Conservation (phyloP, 2,329 filamentous ascomycete genomes). For the Stachybotrys echinatus region DNA sequence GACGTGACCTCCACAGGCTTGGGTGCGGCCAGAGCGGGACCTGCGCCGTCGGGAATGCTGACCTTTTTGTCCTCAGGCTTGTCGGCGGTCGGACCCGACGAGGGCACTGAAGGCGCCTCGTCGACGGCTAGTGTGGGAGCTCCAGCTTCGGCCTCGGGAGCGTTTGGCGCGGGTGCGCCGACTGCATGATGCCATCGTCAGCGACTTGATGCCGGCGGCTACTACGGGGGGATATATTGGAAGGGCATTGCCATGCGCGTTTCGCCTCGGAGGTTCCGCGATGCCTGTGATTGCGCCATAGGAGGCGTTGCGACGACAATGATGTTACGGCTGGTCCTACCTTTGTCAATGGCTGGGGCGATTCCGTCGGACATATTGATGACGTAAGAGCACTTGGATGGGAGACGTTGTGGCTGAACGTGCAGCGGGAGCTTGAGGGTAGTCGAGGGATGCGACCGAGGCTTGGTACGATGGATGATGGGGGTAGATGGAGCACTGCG, state of each 20-base stretch:
- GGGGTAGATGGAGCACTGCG: background rate
- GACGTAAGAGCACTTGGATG: slow-evolving; percentile 19
- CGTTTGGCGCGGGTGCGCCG: slow-evolving; percentile 20
- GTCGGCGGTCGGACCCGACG: slow-evolving; percentile 12
- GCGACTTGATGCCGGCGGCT: slow-evolving; percentile 1
- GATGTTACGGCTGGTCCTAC: slow-evolving; percentile 16
- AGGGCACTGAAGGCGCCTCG: slow-evolving; percentile 3
- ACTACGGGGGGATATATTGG: background rate
- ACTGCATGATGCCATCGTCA: slow-evolving; percentile 14
- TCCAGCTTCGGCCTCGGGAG: slow-evolving; percentile 19
- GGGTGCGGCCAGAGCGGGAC: slow-evolving; percentile 13
- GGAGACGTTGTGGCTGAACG: background rate
- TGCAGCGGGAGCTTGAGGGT: background rate
- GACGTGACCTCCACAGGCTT: slow-evolving; percentile 30
- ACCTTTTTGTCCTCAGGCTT: slow-evolving; percentile 12
- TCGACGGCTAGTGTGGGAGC: slow-evolving; percentile 19
- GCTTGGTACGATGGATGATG: background rate
- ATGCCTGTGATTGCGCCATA: background rate
- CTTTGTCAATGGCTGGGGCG: slow-evolving; percentile 29
- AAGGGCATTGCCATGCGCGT: background rate
- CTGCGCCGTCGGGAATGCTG: slow-evolving; percentile 8
- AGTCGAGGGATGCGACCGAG: background rate
- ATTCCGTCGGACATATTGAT: slow-evolving; percentile 29
- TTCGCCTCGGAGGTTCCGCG: background rate
- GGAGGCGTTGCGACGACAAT: slow-evolving; percentile 5